Base-by-base conservation (phyloP, 2,329 filamentous ascomycete species). In the Xylariaceae sp. region DNA sequence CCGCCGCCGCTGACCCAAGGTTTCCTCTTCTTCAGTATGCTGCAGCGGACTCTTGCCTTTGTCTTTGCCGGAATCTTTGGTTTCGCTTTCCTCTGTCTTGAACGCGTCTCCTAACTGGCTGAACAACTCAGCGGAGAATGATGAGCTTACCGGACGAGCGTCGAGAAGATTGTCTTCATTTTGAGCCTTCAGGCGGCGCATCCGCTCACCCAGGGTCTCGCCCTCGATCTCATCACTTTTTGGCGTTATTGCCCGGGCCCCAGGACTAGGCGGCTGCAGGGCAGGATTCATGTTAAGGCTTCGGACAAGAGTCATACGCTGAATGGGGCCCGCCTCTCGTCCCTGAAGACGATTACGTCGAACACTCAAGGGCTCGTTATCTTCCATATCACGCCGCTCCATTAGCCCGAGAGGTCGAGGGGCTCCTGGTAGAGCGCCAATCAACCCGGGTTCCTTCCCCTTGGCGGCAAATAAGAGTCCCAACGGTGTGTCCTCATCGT, bases 291-390 rank as follows among this genome's bases (percentile, higher is more conserved):
- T 47, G 6, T 61, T 60, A 6, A 68, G 67, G 12, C 70, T 68
- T 40, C 58, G 63, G 7, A 55, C 57, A 16, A 79, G 63, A 2
- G 72, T 71, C 59, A 80, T 71, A 45, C 72, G 74, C 47, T 74
- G 74, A 48, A 70, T 67, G 3, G 68, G 69, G 6, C 73, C 68
- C 0, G 72, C 71, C 41, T 77, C 74, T 15, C 80, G 77, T 36
- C 88, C 89, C 41, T 86, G 80, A 6, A 96, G 77, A 52, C 92
- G 80, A 39, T 86, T 87, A 45, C 89, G 84, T 2, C 92, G 85
- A 37, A 80, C 80, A 63, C 87, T 91, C 18, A 96, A 76, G 0
- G 94, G 92, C 68, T 97, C 94, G 51, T 91, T 94, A 65, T 99
- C 94, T 68, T 99, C 94, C 60, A 94, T 74, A 55, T 95, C 87